Percentiles rank a stretch among this genome's conserved stretches.
These are phyloP conservation scores for Lachnellula willkommii DNA, from an alignment of 2,329 filamentous ascomycete species.

Conservation along the genomic window DNA sequence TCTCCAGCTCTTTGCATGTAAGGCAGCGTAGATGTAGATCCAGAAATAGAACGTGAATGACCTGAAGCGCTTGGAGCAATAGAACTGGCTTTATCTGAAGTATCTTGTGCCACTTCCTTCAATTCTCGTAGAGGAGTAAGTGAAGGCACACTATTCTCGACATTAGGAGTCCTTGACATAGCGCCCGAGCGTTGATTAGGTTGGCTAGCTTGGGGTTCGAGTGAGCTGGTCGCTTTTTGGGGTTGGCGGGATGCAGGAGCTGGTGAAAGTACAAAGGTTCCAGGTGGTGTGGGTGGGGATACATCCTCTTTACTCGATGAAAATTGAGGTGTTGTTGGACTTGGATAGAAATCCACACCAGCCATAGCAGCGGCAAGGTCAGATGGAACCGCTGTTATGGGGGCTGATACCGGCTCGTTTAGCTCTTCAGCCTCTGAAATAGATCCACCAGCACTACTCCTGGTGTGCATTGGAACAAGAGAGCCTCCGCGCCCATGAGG, in stretches of 20 bases:
- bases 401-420: conserved; percentile 8
- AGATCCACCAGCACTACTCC: conserved; percentile 21
- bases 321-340: conserved; percentile 10
- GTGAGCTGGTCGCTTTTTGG: conserved; percentile 1
- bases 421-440: conserved; percentile 30
- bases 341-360: conserved; percentile 21
- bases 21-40: conserved; percentile 6
- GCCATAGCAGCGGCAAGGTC: conserved; percentile 25
- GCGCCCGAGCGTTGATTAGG: conserved; percentile 1
- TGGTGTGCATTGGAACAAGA: conserved; percentile 17
- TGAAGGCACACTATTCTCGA: conserved; percentile 24
- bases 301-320: not conserved
- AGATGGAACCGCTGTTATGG: conserved; percentile 19
- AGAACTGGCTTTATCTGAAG: conserved; percentile 28
- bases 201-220: not conserved
- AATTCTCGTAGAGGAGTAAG: conserved; percentile 32
- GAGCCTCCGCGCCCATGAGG: conserved; percentile 22
- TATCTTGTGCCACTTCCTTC: conserved; percentile 28
- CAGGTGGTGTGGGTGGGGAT: conserved; percentile 6
- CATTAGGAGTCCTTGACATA: conserved; percentile 4
- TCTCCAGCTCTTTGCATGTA: conserved; percentile 7
- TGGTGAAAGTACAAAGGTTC: conserved; percentile 22
- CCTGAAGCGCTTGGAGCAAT: conserved; percentile 16
- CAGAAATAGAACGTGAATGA: conserved; percentile 13
- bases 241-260: conserved; percentile 21